Base-by-base conservation (phyloP, 495 filamentous ascomycete species). In the Glonium stellatum region DNA sequence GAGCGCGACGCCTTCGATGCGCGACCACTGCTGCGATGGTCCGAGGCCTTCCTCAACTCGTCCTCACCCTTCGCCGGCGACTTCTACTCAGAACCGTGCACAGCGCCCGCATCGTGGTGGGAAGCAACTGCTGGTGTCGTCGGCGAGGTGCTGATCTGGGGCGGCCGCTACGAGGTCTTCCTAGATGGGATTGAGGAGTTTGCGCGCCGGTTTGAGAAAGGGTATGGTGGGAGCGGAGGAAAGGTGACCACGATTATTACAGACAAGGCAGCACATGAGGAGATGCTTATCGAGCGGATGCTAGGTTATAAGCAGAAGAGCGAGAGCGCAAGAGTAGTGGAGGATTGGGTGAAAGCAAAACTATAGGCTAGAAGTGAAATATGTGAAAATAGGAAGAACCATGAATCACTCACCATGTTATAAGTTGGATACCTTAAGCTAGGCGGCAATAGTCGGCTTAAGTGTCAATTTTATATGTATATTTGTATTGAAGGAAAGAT, bases 81-180 rank as follows among this genome's bases (percentile, higher is more conserved):
- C 73, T 68, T 68, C 41, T 87, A 84, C 72, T 82, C 73, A 62
- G 75, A 86, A 71, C 78, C 84, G 5, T 55, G 70, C 3, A 64
- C 64, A 21, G 84, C 80, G 12, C 72, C 76, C 2, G 55, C 62
- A 8, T 75, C 76, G 35, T 87, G 82, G 83, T 87, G 84, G 82
- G 59, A 68, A 8, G 71, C 63, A 9, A 39, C 75, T 9, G 72
- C 71, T 27, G 71, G 58, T 6, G 72, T 73, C 54, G 78, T 80
- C 44, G 68, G 77, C 59, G 70, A 74, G 35, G 70, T 84, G 1
- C 52, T 84, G 57, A 65, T 86, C 51, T 71, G 77, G 51, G 81
- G 73, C 18, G 85, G 84, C 9, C 70, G 64, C 0, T 76, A 78
- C 61, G 85, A 88, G 75, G 67, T 84, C 15, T 62, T 87, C 50